Evolutionary conservation across 495 filamentous ascomycete genomes (phyloP), one percentile per base, ranked within the genome.

Genomic region (Evernia prunastri): DNA sequence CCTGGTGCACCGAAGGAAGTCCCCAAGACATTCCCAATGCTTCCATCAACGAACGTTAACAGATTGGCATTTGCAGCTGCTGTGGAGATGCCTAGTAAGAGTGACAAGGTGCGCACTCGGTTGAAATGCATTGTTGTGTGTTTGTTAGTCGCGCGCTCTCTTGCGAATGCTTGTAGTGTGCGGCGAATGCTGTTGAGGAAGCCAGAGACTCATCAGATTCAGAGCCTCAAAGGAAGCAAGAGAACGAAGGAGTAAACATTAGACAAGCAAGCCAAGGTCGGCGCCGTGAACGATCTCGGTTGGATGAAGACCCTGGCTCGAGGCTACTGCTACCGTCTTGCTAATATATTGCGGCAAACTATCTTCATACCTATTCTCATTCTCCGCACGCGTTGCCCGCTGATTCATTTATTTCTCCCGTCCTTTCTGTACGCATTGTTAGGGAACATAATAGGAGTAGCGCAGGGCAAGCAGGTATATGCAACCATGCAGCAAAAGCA

Each of bases 1-100:
- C 71, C 69, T 17, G 67, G 69, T 1, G n/a, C 23, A 15, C 63
- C 58, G 27, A 53, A 53, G 15, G 25, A 1, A 31, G 11, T 53
- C 3, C 49, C 49, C 15, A 53, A 18, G 4, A 53, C 5, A 18
- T 18, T 31, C 5, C 49, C 49, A 17, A 53, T 5, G 27, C 27
- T 31, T 31, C 49, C 49, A 33, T 53, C 27, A 15, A 51, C 47
- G 10, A 20, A 51, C 4, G 23, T 51, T 4, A 51, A 15, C 18
- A 51, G 6, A 29, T 51, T 51, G 47, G 47, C 23, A 51, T 7
- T 51, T 29, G 23, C 47, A 51, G 47, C 9, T 15, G 47, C 47
- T 13, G 47, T 10, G 12, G 47, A 23, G 23, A 51, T 29, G 25
- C 47, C 27, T 23, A 29, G 25, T 27, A 15, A 27, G 9, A 51